These are phyloP conservation scores for Rhytidiadelphus loreus DNA, from an alignment of 225 moss, liverwort and hornwort genomes.

Conservation along the genomic window DNA sequence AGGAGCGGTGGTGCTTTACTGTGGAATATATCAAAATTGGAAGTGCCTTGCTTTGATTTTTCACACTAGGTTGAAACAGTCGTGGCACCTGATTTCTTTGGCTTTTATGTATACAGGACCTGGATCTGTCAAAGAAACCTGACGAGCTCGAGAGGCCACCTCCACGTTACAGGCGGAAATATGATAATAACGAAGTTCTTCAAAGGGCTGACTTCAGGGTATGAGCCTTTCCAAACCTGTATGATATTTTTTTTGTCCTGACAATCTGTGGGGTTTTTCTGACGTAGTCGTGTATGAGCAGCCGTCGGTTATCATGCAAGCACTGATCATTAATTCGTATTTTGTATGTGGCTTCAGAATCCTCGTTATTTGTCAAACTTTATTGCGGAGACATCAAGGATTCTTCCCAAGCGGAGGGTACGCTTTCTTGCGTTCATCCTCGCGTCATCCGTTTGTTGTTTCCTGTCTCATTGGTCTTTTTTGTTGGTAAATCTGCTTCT, in stretches of 20 bases:
- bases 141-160: conserved; percentile 68
- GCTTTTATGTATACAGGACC: conserved; percentile 36
- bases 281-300: not conserved
- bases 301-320: not conserved
- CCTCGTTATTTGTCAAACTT: conserved; percentile 86
- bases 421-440: not conserved
- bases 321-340: not conserved
- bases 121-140: conserved; percentile 81
- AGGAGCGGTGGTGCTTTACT: not conserved
- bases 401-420: conserved; percentile 85
- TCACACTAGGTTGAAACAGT: not conserved
- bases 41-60: not conserved
- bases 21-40: not conserved
- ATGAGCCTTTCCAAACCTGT: not conserved
- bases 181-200: conserved; percentile 65
- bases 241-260: not conserved
- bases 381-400: conserved; percentile 76
- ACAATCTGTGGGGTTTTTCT: not conserved
- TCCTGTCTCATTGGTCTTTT: not conserved
- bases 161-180: conserved; percentile 57
- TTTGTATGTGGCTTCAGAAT: conserved; percentile 39
- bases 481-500: not conserved
- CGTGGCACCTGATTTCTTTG: not conserved
- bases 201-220: conserved; percentile 90
- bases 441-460: not conserved